A percentile compares a stretch with the other conserved stretches of the same genome.
Conservation (phyloP, 257 asterid species). For the Solanum ahanhuiri region DNA sequence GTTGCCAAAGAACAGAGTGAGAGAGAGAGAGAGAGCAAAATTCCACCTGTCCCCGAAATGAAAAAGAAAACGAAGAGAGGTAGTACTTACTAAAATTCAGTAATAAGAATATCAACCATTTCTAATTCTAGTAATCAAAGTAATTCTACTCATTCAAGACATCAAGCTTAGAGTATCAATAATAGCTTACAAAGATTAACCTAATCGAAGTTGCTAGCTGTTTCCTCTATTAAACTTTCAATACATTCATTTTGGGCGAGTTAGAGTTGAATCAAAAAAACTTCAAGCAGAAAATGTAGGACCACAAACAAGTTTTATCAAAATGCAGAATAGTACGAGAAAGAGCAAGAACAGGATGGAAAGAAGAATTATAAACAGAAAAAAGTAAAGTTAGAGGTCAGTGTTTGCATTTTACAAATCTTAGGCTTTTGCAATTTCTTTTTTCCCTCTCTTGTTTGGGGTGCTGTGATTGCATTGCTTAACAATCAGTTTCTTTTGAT, state of each 20-base stretch:
- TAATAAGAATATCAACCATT: neutral
- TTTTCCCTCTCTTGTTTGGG: neutral
- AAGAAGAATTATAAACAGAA: neutral
- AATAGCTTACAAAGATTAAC: neutral
- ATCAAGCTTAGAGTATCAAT: neutral
- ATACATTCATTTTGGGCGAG: neutral
- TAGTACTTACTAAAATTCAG: neutral
- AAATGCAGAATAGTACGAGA: neutral
- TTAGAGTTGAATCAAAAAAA: neutral
- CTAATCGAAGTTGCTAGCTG: neutral
- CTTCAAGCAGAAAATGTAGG: neutral
- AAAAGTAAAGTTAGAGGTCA: neutral
- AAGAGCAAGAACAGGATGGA: neutral
- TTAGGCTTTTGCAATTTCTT: neutral
- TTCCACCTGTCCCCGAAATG: neutral
- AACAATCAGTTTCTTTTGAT: neutral
- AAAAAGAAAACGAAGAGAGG: neutral
- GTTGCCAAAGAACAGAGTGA: neutral
- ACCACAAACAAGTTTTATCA: neutral
- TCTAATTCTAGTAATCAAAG: neutral
- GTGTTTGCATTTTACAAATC: neutral
- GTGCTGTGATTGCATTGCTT: neutral
- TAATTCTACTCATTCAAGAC: neutral
- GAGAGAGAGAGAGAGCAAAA: neutral
- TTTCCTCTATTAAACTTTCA: neutral